Conservation (phyloP, 768 basidiomycete genomes). For the Xerocomellus chrysenteron region DNA sequence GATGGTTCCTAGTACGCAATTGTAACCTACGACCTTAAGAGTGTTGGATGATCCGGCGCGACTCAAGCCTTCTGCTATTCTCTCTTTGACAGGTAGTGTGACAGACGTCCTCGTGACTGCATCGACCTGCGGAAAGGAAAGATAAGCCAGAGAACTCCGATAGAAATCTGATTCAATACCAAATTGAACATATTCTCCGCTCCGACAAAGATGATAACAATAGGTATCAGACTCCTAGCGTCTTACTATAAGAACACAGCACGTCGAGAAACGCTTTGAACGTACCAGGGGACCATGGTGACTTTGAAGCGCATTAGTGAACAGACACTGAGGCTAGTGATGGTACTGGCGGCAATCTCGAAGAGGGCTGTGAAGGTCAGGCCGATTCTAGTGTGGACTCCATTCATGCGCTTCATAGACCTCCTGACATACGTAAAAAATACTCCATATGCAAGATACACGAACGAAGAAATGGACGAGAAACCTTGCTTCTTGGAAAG, state of each 20-base stretch:
- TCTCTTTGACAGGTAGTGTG: conserved; percentile 84
- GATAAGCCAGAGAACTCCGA: conserved; percentile 24
- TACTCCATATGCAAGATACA: conserved; percentile 73
- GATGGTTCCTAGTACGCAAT: conserved; percentile 72
- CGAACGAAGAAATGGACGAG: conserved; percentile 65
- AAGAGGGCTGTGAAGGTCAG: conserved; percentile 91
- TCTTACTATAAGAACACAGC: conserved; percentile 6
- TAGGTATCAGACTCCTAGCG: conserved; percentile 80
- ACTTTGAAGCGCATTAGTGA: conserved; percentile 86
- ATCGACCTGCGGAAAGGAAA: conserved; percentile 57
- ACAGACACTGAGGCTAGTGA: conserved; percentile 92
- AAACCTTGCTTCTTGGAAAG: conserved; percentile 45
- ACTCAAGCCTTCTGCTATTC: conserved; percentile 88
- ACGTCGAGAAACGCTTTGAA: conserved; percentile 10
- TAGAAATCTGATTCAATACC: conserved; percentile 44
- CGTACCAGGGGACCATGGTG: conserved; percentile 86
- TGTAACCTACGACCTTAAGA: conserved; percentile 87
- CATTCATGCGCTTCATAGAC: conserved; percentile 73
- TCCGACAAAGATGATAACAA: conserved; percentile 93
- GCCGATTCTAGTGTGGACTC: conserved; percentile 88
- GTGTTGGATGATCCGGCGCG: conserved; percentile 90
- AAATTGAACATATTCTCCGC: conserved; percentile 98
- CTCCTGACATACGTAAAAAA: conserved; percentile 76
- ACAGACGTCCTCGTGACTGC: conserved; percentile 83
- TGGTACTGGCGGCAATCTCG: conserved; percentile 87